These are phyloP conservation scores for Melanomma pulvis-pyrius DNA, from an alignment of 495 filamentous ascomycete genomes.

Conservation along the genomic window DNA sequence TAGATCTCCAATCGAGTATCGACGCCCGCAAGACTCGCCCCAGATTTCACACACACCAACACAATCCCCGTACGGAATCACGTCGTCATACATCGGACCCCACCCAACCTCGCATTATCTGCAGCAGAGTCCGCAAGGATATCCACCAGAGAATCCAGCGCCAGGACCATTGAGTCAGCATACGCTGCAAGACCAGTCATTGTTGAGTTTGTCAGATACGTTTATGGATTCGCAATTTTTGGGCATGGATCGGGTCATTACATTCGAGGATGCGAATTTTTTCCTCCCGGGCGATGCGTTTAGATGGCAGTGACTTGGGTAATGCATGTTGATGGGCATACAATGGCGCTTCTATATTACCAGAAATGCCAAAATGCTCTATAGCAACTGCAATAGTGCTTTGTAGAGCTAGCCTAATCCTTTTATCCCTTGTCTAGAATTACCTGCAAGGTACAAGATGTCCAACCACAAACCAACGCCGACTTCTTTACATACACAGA, in stretches of 20 bases:
- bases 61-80: conserved; percentile 1
- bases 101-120: background rate
- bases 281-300: conserved; percentile 10
- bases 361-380: too few species aligned
- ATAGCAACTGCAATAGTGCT: too few species aligned
- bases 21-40: background rate
- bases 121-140: background rate
- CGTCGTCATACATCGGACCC: background rate
- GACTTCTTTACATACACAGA: too few species aligned
- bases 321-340: too few species aligned
- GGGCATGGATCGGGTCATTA: conserved; percentile 15
- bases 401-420: too few species aligned
- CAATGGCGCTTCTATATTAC: background rate
- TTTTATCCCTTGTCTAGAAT: too few species aligned
- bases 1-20: background rate
- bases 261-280: conserved; percentile 20
- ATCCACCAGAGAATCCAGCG: background rate
- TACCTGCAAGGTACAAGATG: too few species aligned
- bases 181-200: conserved; percentile 6
- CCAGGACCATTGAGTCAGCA: background rate
- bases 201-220: conserved; percentile 8
- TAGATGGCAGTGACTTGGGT: conserved; percentile 5
- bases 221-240: conserved; percentile 17
- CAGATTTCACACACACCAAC: background rate
- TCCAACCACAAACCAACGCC: too few species aligned